phyloP scores from a whole-genome alignment of 441 rosid species.

The Capsella rubella region DNA sequence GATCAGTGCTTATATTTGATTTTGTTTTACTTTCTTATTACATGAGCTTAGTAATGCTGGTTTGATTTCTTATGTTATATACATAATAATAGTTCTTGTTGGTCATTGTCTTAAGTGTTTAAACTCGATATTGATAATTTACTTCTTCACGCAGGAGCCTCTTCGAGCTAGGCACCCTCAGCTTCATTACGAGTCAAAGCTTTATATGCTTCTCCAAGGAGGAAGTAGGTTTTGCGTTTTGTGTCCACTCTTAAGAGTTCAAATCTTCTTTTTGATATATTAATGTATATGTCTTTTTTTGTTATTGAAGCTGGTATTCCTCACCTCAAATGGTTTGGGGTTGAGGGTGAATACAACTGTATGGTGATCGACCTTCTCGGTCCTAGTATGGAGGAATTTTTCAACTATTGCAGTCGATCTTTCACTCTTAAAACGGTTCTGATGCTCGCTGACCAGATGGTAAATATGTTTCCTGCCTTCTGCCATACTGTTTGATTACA shows the following conservation, averaged over 20 bases:
- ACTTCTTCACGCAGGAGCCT: slow-evolving; percentile 65
- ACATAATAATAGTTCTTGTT: too few species aligned
- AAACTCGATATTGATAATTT: background rate
- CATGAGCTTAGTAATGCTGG: background rate
- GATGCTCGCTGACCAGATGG: slow-evolving; percentile 77
- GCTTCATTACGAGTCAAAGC: slow-evolving; percentile 96
- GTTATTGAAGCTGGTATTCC: slow-evolving; percentile 86
- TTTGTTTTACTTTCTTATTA: background rate
- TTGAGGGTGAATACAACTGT: slow-evolving; percentile 82
- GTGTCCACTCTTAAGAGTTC: slow-evolving; percentile 4
- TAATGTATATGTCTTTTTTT: background rate
- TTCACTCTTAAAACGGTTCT: slow-evolving; percentile 68
- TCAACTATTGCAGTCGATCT: slow-evolving; percentile 68
- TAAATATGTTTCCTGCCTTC: slow-evolving; percentile 15
- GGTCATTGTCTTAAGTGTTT: background rate
- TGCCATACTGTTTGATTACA: background rate
- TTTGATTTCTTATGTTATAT: too few species aligned
- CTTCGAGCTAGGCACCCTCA: slow-evolving; percentile 96
- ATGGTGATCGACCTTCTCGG: slow-evolving; percentile 70
- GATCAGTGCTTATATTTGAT: slow-evolving; percentile 3
- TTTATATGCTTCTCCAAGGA: slow-evolving; percentile 98
- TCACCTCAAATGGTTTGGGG: slow-evolving; percentile 97
- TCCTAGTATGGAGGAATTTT: slow-evolving; percentile 70
- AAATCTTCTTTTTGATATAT: background rate
- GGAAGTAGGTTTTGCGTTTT: slow-evolving; percentile 67